Evolutionary conservation across 2,329 filamentous ascomycete genomes (phyloP).

Genomic region (Chrysosporium queenslandicum): DNA sequence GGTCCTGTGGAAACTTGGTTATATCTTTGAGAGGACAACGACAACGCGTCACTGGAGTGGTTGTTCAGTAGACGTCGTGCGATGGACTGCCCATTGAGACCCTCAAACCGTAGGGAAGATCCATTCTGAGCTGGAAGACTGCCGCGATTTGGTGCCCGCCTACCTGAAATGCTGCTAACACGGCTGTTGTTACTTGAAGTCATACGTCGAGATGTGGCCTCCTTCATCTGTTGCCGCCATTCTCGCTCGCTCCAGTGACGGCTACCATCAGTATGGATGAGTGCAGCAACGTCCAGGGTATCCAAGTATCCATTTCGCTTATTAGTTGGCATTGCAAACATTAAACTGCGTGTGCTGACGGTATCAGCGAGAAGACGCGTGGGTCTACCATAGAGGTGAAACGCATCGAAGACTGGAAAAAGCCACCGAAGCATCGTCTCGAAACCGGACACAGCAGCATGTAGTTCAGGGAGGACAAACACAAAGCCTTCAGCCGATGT

Average conservation of each 20-base stretch:
- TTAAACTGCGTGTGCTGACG: constrained; percentile 75
- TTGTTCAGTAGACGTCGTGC: constrained; percentile 23
- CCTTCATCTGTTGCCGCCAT: constrained; percentile 83
- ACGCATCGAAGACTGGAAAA: constrained; percentile 89
- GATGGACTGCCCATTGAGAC: constrained; percentile 15
- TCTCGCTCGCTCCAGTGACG: constrained; percentile 71
- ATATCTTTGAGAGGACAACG: constrained; percentile 23
- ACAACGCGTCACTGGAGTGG: constrained; percentile 30
- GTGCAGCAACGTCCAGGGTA: constrained; percentile 66
- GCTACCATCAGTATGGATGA: constrained; percentile 72
- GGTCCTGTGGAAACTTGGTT: constrained; percentile 7
- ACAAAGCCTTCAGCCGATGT: constrained; percentile 69
- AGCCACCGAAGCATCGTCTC: constrained; percentile 90
- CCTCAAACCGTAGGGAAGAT: constrained; percentile 26
- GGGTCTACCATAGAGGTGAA: constrained; percentile 81
- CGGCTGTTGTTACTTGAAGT: constrained; percentile 40
- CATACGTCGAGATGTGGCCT: constrained; percentile 54
- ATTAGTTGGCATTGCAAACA: constrained; percentile 95
- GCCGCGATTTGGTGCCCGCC: constrained; percentile 38
- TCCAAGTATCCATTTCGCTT: constrained; percentile 85
- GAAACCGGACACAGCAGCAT: constrained; percentile 84
- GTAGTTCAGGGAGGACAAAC: constrained; percentile 93
- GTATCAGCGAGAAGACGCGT: constrained; percentile 77
- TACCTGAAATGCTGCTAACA: constrained; percentile 51
- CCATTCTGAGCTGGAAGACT: constrained; percentile 30